Percentiles rank a stretch among this genome's conserved stretches.
Evolutionary conservation across 352 stramenopile genomes (phyloP).

Genomic region (Globisporangium spinosum): DNA sequence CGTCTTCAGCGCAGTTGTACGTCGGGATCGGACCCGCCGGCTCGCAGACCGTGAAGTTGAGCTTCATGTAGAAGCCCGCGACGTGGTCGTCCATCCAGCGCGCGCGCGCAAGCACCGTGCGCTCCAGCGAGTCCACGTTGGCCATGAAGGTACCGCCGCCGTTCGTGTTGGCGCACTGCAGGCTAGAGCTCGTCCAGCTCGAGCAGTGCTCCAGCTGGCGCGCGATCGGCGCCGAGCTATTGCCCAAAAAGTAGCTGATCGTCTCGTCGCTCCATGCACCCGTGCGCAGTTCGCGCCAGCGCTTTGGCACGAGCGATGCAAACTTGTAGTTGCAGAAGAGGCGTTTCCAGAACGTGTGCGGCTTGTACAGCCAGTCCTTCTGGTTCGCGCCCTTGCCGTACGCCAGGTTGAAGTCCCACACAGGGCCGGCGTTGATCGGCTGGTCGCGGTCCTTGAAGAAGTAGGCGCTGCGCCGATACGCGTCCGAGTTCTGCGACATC

Average conservation of each 20-base stretch:
- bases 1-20: constrained; percentile 26
- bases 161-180: constrained; percentile 56
- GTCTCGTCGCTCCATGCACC: constrained; percentile 50
- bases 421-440: constrained; percentile 60
- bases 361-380: constrained; percentile 54
- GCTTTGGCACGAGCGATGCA: constrained; percentile 47
- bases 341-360: constrained; percentile 55
- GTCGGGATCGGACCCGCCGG: constrained; percentile 16
- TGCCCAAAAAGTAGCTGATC: constrained; percentile 41
- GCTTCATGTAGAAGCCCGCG: constrained; percentile 18
- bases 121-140: constrained; percentile 32
- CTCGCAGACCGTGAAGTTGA: constrained; percentile 13
- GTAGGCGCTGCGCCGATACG: constrained; percentile 57
- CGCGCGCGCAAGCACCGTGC: constrained; percentile 32
- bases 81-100: constrained; percentile 45
- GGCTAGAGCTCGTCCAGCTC: constrained; percentile 42
- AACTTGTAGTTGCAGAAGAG: constrained; percentile 74
- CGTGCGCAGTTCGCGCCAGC: constrained; percentile 43
- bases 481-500: constrained; percentile 56
- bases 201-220: constrained; percentile 45
- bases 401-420: constrained; percentile 73
- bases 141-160: constrained; percentile 34
- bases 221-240: constrained; percentile 33
- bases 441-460: constrained; percentile 70
- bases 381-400: constrained; percentile 39